Base-by-base conservation (phyloP, 306 rosid genomes). In the Glycyrrhiza uralensis region DNA sequence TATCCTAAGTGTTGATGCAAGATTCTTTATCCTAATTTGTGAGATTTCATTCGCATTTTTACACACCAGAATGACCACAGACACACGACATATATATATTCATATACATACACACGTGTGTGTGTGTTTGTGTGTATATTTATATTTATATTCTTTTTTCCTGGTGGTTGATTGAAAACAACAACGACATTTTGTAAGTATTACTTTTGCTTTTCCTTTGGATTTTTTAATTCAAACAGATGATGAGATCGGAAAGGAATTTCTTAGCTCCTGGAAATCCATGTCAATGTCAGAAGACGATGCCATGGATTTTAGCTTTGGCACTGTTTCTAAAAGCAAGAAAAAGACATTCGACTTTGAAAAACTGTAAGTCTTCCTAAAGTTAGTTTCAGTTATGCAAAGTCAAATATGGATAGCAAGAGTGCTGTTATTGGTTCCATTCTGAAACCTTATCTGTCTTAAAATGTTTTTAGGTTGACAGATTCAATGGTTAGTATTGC, bases 251-350 rank as follows among this genome's bases (percentile, higher is more conserved):
- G 91, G 87, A 58, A 87, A 86, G 35, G 91, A 81, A 26, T 94
- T 91, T 79, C 92, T 89, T 75, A 70, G 79, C 78, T 89, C 98
- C 84, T 91, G 98, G 98, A 94, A 89, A 74, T 79, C 98, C 79
- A 82, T 91, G 78, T 87, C 97, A 59, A 82, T 86, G 81, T 75
- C 83, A 70, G 87, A 91, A 61, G 98, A 89, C 42, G 96, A 82
- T 42, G 75, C 68, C 56, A 76, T 91, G 89, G 91, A 89, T 78
- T 91, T 94, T 59, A 60, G 76, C 89, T 94, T 91, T 73, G 81
- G 75, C 74, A 68, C 79, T 8, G 78, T 71, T 68, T 24, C 96
- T 59, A 86, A 82, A 80, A 80, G 90, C 81, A 86, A 83, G 79
- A 89, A 82, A 68, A 89, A 94, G 76, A 42, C 76, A 49, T 94